These are phyloP conservation scores for Colletotrichum sublineola DNA, from an alignment of 2,329 filamentous ascomycete genomes.

Conservation along the genomic window DNA sequence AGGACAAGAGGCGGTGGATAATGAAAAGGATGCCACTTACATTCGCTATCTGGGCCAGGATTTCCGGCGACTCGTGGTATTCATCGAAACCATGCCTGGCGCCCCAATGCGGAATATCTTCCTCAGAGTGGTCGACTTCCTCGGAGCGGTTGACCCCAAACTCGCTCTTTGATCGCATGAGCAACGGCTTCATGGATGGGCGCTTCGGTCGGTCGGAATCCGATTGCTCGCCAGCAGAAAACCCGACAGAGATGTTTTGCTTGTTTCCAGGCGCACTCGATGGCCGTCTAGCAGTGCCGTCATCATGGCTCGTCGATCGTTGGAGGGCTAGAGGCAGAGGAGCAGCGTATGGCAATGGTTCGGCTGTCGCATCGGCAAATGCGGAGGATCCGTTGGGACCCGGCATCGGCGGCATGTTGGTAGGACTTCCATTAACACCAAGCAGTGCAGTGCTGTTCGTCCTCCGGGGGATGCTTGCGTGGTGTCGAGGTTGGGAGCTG, in stretches of 20 bases:
- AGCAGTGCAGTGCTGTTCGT: constrained; percentile 42
- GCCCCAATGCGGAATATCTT: constrained; percentile 66
- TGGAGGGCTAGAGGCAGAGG: constrained; percentile 35
- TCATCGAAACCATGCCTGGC: constrained; percentile 91
- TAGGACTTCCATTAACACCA: constrained; percentile 39
- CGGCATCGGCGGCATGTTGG: constrained; percentile 33
- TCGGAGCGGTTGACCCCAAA: constrained; percentile 58
- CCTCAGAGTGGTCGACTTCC: constrained; percentile 58
- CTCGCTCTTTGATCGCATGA: constrained; percentile 71
- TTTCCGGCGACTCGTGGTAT: constrained; percentile 91
- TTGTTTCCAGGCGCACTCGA: constrained; percentile 62
- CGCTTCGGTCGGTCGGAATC: constrained; percentile 54
- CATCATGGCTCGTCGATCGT: constrained; percentile 41
- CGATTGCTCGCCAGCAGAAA: constrained; percentile 45
- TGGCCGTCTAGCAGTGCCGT: constrained; percentile 54
- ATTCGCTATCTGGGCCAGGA: constrained; percentile 85
- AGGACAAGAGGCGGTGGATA: constrained; percentile 11
- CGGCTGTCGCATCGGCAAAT: constrained; percentile 37
- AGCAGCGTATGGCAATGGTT: constrained; percentile 16
- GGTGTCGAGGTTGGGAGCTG: constrained; percentile 35
- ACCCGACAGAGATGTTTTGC: constrained; percentile 22
- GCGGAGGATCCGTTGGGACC: constrained; percentile 34
- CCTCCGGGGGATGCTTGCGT: constrained; percentile 37
- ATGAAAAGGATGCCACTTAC: constrained; percentile 63
- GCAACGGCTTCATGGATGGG: constrained; percentile 60